Evolutionary conservation across 208 protist genomes (phyloP), one percentile per base, ranked within the genome.

Genomic region (Trypanosoma boissoni): DNA sequence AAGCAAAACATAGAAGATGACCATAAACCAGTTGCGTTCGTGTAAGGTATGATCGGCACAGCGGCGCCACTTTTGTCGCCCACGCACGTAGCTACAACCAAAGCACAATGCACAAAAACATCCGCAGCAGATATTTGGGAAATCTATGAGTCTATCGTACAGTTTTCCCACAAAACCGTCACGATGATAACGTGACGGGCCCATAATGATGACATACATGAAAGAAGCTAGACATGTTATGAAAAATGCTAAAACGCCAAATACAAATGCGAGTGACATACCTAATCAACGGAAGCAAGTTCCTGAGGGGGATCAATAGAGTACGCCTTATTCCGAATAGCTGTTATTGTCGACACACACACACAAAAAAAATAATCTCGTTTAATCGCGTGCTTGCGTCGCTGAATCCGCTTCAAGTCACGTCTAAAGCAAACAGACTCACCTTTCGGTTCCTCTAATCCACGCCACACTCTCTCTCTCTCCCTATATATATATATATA

Each of bases 141-240:
- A 49, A 0, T 29, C 26, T 26, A 55, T 63, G 14, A 94, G 18
- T 16, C 56, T 45, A 16, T 58, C 39, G 58, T 96, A 72, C 21
- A 82, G 23, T 28, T 60, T 68, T 28, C 92, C 92, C 21, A 97
- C 67, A 56, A 76, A 60, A 32, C 92, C 88, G 58, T 94, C 76
- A 31, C 85, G 83, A 68, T 97, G 88, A 55, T 86, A 95, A 41
- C 78, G 77, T 0, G 87, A 90, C 3, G 83, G 84, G 2, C 91
- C 91, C 85, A 95, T 94, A 43, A 95, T 92, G 24, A 89, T 69
- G 39, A 95, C 73, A 67, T 95, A 97, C 79, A 94, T 86, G 52
- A 88, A 74, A 14, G 43, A n/a, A 1, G 58, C 77, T 2, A 80
- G 51, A 6, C 70, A 18, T 9, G 70, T 16, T 26, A 93, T 81